Base-by-base conservation (phyloP, 148 eudicot species). In the Vaccinium darrowii region DNA sequence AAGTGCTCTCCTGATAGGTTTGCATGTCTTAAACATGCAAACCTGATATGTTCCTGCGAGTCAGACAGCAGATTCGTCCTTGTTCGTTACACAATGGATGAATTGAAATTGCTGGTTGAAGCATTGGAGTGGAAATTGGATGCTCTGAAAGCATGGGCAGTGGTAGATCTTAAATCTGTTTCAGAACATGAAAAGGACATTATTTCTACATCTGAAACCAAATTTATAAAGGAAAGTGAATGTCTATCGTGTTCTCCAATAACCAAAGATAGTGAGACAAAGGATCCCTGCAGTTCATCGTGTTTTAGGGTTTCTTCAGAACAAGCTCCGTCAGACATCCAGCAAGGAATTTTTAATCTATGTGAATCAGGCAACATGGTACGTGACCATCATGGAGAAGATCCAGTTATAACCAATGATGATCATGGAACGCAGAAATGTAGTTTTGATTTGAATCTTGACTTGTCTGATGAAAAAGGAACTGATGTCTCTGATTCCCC, bases 11-110 rank as follows among this genome's bases (percentile, higher is more conserved):
- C 87, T 18, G 90, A 88, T 36, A 88, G 80, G 78, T 93, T 88
- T 85, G 84, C 95, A 57, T 93, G 95, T 78, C 92, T 93, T 33
- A 86, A 91, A 76, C 95, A 93, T 63, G 89, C 89, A 74, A 84
- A 87, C 33, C 81, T 60, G 3, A 11, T 86, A 8, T 91, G 92
- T 84, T 87, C 90, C 16, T 93, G 95, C 69, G 87, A 84, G 54
- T 82, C 85, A 43, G 85, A 85, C 19, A 79, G 83, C 75, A 89
- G 57, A 83, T 56, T 27, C 76, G 83, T 89, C 71, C 89, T 88
- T 79, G 62, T 88, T n/a, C 91, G 93, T 16, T 87, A 90, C 87
- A 85, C 88, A n/a, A 47, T 88, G 72, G 90, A 90, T 62, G 91
- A 90, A 63, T 82, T 93, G 75, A 89, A 79, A 71, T 87, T 86